Conservation (phyloP, 257 asterid species). For the Solanum stenotomum region DNA sequence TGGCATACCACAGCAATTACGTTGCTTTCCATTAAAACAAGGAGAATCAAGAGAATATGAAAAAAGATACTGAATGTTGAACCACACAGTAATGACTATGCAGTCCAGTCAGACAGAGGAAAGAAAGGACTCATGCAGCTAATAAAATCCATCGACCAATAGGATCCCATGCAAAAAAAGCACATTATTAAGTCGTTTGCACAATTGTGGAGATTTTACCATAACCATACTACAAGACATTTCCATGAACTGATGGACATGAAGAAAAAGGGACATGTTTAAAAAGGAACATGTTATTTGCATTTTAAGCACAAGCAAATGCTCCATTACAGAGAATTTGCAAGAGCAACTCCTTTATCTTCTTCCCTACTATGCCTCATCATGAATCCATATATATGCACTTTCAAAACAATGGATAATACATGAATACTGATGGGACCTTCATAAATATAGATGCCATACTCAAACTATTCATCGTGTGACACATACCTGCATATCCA, state of each 20-base stretch:
- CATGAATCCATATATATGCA: not conserved
- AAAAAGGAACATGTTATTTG: not conserved
- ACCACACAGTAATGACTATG: not conserved
- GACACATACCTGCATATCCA: conserved; percentile 67
- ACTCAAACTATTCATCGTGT: not conserved
- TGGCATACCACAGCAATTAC: not conserved
- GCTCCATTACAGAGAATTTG: not conserved
- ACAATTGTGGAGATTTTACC: not conserved
- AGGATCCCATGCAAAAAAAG: not conserved
- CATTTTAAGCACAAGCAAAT: not conserved
- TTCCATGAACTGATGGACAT: not conserved
- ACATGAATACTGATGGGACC: not conserved
- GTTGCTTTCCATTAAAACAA: not conserved
- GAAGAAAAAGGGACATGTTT: not conserved
- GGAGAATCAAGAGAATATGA: not conserved
- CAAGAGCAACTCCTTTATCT: not conserved
- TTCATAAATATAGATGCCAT: not conserved
- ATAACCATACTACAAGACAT: not conserved
- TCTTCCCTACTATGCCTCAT: not conserved
- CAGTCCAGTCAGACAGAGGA: not conserved
- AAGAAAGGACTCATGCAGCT: not conserved
- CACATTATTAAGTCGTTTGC: not conserved
- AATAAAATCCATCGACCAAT: not conserved
- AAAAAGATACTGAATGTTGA: not conserved
- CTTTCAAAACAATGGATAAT: not conserved